These are phyloP conservation scores for Tribonema minus DNA, from an alignment of 108 stramenopile species.

Conservation along the genomic window DNA sequence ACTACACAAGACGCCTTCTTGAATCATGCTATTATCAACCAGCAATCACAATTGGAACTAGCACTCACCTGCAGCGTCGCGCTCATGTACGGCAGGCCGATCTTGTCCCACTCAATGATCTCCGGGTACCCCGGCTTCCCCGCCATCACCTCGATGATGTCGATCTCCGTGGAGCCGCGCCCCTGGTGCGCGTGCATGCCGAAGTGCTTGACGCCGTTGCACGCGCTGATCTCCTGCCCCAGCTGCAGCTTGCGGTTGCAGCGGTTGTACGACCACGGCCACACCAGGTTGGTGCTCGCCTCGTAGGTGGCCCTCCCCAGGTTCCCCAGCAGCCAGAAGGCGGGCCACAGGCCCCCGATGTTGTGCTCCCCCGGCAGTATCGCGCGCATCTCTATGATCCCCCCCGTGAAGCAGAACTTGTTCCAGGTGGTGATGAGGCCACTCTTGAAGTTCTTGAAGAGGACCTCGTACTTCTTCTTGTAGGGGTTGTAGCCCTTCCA, in stretches of 20 bases:
- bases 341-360: conserved; percentile 90
- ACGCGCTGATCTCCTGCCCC: conserved; percentile 80
- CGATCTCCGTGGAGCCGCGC: conserved; percentile 92
- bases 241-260: conserved; percentile 78
- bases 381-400: conserved; percentile 82
- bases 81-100: too few relatives aligned
- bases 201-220: conserved; percentile 80
- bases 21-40: too few relatives aligned
- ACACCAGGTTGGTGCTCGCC: conserved; percentile 77
- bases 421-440: conserved; percentile 95
- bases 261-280: conserved; percentile 57
- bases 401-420: conserved; percentile 93
- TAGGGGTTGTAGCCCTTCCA: conserved; percentile 80
- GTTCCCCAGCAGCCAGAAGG: conserved; percentile 94
- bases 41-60: too few relatives aligned
- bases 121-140: too few relatives aligned
- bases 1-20: too few relatives aligned
- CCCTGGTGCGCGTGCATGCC: conserved; percentile 75
- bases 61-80: too few relatives aligned
- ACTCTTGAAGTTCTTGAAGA: conserved; percentile 80
- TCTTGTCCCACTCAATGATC: too few relatives aligned
- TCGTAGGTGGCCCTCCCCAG: conserved; percentile 93
- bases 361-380: conserved; percentile 75
- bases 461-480: conserved; percentile 63
- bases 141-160: conserved; percentile 77